Base-by-base conservation (phyloP, 225 moss, liverwort and hornwort species). In the Sphagnum contortum region DNA sequence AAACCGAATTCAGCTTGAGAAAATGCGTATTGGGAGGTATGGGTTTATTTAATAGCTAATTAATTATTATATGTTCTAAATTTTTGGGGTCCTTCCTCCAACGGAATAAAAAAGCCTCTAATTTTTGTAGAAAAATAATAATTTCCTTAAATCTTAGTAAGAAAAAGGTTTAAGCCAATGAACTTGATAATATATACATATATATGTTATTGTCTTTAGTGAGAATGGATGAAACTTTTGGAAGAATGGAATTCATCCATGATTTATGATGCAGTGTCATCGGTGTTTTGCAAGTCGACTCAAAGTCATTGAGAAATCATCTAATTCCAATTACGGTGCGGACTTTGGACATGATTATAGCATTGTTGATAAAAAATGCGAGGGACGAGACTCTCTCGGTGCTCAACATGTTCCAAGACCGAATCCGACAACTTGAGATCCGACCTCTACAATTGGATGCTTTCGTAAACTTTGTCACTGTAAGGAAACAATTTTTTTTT, bases 201-300 rank as follows among this genome's bases (percentile, higher is more conserved):
- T 29, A 29, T 29, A 29, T 29, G 29, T 29, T 29, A 29, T 29
- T 29, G 29, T 29, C 0, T 29, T 29, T 29, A 29, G 29, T 29
- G 29, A 29, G 29, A 29, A 0, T 29, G 29, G 29, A 29, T 29
- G 29, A 29, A 29, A 29, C 0, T 29, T 29, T 29, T 29, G 29
- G 29, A 29, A 29, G 29, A 29, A 29, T 29, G 29, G 0, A 29
- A 29, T 0, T 29, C 29, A 29, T 29, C 29, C 29, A 29, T 29
- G 29, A 29, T 29, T 29, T 52, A 4, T 48, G 56, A 29, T 72
- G 13, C 69, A 94, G 94, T 76, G 73, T 85, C 0, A 79, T 94
- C 70, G 94, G 94, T 68, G 69, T 90, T 4, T 78, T 94, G 46
- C 94, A 90, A 68, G 79, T 94, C 53, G 94, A 94, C 74, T 90